Evolutionary conservation across 192 early-diverging fungal species (phyloP).

Genomic region (Paraglomus occultum): DNA sequence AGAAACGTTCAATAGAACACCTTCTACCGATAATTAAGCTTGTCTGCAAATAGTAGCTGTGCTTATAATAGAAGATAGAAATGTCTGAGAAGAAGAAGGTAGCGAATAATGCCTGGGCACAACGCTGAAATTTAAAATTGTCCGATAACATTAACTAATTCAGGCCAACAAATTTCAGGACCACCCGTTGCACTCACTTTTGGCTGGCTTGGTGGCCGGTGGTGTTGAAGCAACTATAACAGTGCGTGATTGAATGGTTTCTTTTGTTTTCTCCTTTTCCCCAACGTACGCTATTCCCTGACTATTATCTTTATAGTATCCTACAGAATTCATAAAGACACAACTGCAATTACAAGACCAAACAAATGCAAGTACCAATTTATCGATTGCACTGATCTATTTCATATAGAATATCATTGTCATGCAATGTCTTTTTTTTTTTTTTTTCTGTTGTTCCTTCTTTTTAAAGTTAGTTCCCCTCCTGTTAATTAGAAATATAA

Average conservation of each 20-base stretch:
- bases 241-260: conserved; percentile 6
- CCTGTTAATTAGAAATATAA: conserved; percentile 45
- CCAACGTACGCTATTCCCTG: neutral
- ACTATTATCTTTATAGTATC: conserved; percentile 52
- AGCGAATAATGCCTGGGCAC: too few species aligned
- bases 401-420: neutral
- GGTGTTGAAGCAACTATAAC: conserved; percentile 88
- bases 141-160: too few species aligned
- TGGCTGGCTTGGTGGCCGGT: conserved; percentile 85
- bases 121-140: too few species aligned
- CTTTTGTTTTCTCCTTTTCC: neutral
- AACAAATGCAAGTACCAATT: conserved; percentile 30
- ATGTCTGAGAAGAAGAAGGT: too few species aligned
- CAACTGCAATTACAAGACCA: conserved; percentile 86
- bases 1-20: too few species aligned
- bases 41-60: too few species aligned
- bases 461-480: neutral
- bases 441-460: neutral
- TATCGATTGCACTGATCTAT: neutral
- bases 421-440: neutral
- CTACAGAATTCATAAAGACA: conserved; percentile 95
- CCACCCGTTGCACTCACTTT: conserved; percentile 56
- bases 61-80: too few species aligned
- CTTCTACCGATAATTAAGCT: too few species aligned
- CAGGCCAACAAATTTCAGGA: conserved; percentile 13